Evolutionary conservation across 768 basidiomycete species (phyloP).

Genomic region (Pleurotus platypus): DNA sequence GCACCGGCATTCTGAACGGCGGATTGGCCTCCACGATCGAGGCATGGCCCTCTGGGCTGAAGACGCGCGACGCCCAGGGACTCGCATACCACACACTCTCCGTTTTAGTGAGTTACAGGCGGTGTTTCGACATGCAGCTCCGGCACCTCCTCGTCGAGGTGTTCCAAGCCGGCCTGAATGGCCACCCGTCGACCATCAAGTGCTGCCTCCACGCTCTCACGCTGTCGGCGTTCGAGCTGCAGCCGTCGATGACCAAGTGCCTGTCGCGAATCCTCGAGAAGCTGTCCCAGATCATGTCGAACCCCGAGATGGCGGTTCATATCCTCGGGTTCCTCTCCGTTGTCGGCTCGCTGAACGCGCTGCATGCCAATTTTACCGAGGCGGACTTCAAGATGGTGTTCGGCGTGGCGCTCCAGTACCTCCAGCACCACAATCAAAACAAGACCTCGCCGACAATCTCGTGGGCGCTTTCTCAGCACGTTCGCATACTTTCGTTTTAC

Average conservation of each 20-base stretch:
- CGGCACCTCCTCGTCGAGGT: constrained; percentile 72
- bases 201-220: constrained; percentile 89
- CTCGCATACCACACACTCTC: constrained; percentile 84
- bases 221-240: constrained; percentile 83
- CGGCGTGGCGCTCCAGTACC: constrained; percentile 89
- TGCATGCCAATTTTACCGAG: constrained; percentile 91
- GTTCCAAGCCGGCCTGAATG: constrained; percentile 65
- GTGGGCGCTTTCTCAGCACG: constrained; percentile 88
- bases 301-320: constrained; percentile 90
- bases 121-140: constrained; percentile 66
- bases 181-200: constrained; percentile 74
- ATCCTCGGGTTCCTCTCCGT: constrained; percentile 90
- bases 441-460: constrained; percentile 60
- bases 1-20: constrained; percentile 58
- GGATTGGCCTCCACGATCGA: constrained; percentile 55
- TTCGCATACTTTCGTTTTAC: constrained; percentile 85
- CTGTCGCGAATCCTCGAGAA: constrained; percentile 81
- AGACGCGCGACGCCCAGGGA: constrained; percentile 80
- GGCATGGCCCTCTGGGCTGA: constrained; percentile 58
- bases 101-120: constrained; percentile 83
- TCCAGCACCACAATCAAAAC: constrained; percentile 80
- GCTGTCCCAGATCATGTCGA: constrained; percentile 92
- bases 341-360: constrained; percentile 71
- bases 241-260: constrained; percentile 73
- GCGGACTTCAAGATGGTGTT: constrained; percentile 92